Evolutionary conservation across 148 eudicot species (phyloP).

Genomic region (Cornus florida): DNA sequence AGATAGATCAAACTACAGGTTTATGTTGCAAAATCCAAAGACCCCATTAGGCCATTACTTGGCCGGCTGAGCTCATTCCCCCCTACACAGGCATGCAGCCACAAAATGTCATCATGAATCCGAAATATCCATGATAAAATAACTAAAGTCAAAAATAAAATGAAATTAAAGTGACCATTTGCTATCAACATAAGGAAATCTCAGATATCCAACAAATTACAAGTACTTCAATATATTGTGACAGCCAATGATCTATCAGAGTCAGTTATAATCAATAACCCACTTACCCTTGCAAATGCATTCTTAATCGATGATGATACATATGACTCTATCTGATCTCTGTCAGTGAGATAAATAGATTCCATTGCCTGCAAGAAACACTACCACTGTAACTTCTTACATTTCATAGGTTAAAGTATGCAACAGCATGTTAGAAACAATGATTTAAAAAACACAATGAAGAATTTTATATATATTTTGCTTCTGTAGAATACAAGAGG

Average conservation of each 20-base stretch:
- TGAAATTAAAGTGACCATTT: neutral
- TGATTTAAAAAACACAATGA: neutral
- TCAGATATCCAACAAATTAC: neutral
- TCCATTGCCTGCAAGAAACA: constrained; percentile 53
- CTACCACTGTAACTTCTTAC: constrained; percentile 7
- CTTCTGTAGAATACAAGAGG: neutral
- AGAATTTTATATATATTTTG: neutral
- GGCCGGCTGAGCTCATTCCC: neutral
- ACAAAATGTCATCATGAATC: neutral
- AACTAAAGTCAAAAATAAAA: neutral
- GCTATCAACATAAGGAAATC: neutral
- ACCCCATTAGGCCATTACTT: too few relatives aligned
- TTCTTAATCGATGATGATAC: constrained; percentile 69
- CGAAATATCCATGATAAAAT: neutral
- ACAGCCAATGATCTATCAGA: constrained; percentile 5
- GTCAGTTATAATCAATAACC: constrained; percentile 1
- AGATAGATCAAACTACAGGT: too few relatives aligned
- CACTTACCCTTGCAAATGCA: constrained; percentile 85
- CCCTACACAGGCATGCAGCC: neutral
- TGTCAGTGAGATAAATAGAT: constrained; percentile 45
- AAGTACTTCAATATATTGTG: neutral
- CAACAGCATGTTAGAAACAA: neutral
- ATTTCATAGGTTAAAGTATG: neutral
- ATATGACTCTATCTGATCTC: constrained; percentile 84
- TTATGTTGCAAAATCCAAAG: too few relatives aligned